Base-by-base conservation (phyloP, 2,329 filamentous ascomycete species). In the Escovopsis weberi region DNA sequence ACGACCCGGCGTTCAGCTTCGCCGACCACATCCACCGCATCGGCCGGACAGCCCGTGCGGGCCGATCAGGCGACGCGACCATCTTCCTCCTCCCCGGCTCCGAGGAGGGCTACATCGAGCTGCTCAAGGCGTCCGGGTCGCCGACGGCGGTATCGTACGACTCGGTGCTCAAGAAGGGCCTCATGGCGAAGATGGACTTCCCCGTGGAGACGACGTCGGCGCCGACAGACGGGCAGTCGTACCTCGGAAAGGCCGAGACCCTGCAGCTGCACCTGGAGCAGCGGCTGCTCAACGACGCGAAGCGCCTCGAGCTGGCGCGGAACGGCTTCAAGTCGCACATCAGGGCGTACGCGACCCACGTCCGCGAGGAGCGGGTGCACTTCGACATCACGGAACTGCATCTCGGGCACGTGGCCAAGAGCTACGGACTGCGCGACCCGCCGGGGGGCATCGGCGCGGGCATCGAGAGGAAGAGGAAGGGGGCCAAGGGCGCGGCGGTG, bases 11-110 rank as follows among this genome's bases (percentile, higher is more conserved):
- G 2, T 96, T 96, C 63, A 86, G 83, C 57, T 80, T 86, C 23
- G 84, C 88, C 47, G 91, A 98, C 59, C 91, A 98, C 59, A 74
- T 95, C 7, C 91, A 98, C 64, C 82, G 91, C 43, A 85, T 96
- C 43, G 91, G 91, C 43, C 83, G 91, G 59, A 98, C 91, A 10
- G 91, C 91, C 4, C 85, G 91, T 69, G 85, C 93, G 1, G 91
- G 91, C 12, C 82, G 85, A 6, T 75, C 89, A 10, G 91, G 91
- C 26, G 80, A 88, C 43, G 87, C 91, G 1, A 72, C 85, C 10
- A 78, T 96, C 23, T 96, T 96, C 68, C 75, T 98, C 12, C 78
- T 88, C 45, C 91, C 91, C 0, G 91, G 91, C 12, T 78, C 78
- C 44, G 91, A 98, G 61, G 91, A 98, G 63, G 85, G 82, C 43